Evolutionary conservation across 1,139 yeast species (phyloP), one percentile per base, ranked within the genome.

Genomic region (Debaryomyces subglobosus): DNA sequence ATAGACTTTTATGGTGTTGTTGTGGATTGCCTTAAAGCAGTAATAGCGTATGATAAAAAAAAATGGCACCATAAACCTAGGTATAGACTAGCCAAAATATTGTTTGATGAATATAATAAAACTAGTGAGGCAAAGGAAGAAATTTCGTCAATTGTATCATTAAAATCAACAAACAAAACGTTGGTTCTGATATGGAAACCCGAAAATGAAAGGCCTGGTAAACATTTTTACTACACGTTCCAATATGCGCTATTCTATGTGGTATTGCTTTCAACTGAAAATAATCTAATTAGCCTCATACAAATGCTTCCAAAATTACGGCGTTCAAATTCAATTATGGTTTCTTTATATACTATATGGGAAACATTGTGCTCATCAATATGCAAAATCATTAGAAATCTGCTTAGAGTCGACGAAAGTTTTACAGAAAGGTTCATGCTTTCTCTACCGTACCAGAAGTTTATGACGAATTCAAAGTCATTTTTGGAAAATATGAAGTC

Each of bases 151-250:
- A 72, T 89, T 25, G 79, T 92, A 46, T 78, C 88, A 3, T 65
- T 89, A 45, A 89, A 85, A 55, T 76, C 90, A 7, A 79, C 82
- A 3, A 82, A 84, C 47, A 89, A 92, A 59, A 81, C 86, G 6
- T 76, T 95, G 39, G 82, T 92, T 0, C 88, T 82, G 60, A 89
- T 94, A 48, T 94, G 99, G 99, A 90, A 90, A 59, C 96, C 97
- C 0, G 96, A 91, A 44, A 68, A 76, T 56, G 99, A 95, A 65
- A 70, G 96, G 15, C 95, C 98, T 0, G 99, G 99, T 0, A 89
- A 89, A 57, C 97, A 94, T 65, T 94, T 90, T 62, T 82, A 81
- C 34, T 91, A 88, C 65, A 86, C 89, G 15, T 79, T 77, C 54
- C 82, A 84, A 50, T 94, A 94, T 60, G 80, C 89, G 13, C 64